Base-by-base conservation (phyloP, 495 filamentous ascomycete genomes). In the Penicillium malachiteum region DNA sequence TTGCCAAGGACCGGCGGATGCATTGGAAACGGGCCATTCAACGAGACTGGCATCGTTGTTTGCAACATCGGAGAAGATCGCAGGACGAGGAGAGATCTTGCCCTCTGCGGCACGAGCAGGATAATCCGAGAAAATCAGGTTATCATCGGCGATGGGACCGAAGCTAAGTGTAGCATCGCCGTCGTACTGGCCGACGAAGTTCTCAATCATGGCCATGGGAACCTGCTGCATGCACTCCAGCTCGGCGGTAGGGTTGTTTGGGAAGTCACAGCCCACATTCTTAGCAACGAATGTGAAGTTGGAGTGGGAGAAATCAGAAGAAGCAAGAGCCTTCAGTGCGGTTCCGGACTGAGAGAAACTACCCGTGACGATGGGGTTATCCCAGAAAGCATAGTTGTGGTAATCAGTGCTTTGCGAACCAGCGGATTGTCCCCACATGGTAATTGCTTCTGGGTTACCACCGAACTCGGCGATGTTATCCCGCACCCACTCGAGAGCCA, bases 401-500 rank as follows among this genome's bases (percentile, higher is more conserved):
- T 44, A 18, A 44, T 18, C 42, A 16, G 21, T 44, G 10, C 42
- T 44, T 3, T 18, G 16, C 6, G 42, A 44, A n/a, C 70, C 70
- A 7, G 63, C 64, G 26, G 57, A 61, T 51, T 76, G 64, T 9
- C 75, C 75, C 71, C 70, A 76, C 43, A 77, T 68, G 3, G 73
- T 76, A 10, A 79, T 68, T 12, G 66, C 61, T 17, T 65, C 49
- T 13, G 75, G 78, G 31, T 62, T 34, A 13, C 59, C 59, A 1
- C 59, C 59, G 31, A 62, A 62, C 4, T 5, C 26, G 5, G 33
- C 46, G 31, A 62, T 62, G 48, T 62, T 62, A 11, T 62, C 46
- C 11, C 50, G 51, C 16, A 62, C 45, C 59, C 59, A 62, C 66
- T 83, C 71, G 5, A 83, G 67, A 9, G 76, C 80, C 62, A 82